These are phyloP conservation scores for Tothia fuscella DNA, from an alignment of 2,329 filamentous ascomycete species.

Conservation along the genomic window DNA sequence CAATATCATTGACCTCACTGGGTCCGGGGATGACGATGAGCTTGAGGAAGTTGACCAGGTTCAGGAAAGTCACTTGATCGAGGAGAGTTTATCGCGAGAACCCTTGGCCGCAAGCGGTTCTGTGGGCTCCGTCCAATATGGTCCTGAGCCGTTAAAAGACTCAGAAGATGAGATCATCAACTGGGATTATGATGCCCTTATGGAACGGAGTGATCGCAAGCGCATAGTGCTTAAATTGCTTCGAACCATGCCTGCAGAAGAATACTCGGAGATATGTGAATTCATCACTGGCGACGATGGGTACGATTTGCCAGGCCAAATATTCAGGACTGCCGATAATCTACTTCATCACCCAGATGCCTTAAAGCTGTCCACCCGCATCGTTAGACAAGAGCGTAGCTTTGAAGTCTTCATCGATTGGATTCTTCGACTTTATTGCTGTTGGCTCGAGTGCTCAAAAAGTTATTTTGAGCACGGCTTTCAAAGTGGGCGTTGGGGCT, in stretches of 20 bases:
- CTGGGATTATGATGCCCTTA: constrained; percentile 26
- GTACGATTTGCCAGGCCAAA: background rate
- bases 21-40: no score
- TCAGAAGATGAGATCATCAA: constrained; percentile 16
- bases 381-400: no score
- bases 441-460: constrained; percentile 16
- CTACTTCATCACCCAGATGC: no score
- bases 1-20: no score
- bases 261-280: constrained; percentile 1
- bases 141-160: background rate
- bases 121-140: no score
- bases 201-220: constrained; percentile 28
- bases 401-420: no score
- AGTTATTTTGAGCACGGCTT: background rate
- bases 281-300: background rate
- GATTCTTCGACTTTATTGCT: constrained; percentile 22
- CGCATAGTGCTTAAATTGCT: constrained; percentile 34
- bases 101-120: no score
- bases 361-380: no score
- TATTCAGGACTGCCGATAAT: background rate
- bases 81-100: no score
- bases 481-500: background rate
- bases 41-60: no score
- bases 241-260: constrained; percentile 5
- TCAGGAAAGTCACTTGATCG: no score